Base-by-base conservation (phyloP, 352 stramenopile species). In the Phytophthora constricta region DNA sequence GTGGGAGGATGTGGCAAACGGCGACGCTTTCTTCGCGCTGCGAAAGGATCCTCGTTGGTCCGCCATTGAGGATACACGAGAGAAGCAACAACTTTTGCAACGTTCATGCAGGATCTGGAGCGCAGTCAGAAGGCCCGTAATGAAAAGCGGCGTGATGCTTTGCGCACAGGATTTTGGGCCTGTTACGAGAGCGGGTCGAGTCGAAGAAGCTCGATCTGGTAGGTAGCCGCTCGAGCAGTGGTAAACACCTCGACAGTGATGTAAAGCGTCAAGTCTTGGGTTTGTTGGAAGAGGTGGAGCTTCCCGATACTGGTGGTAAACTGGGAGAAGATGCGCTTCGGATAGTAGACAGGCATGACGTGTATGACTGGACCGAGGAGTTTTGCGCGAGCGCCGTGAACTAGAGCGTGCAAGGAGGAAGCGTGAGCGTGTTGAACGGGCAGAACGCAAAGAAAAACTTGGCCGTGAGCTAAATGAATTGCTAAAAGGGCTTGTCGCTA, bases 11-110 rank as follows among this genome's bases (percentile, higher is more conserved):
- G 70, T 92, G 48, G 59, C 47, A 0, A 59, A 84, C 22, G 76
- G 77, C 20, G 65, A 65, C 9, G 68, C 70, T 20, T 90, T 90
- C 45, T 90, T 84, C 42, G 79, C 80, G 1, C 49, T 95, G 13
- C 74, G 82, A 1, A 86, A 91, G 46, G 87, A 95, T 23, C 17
- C 81, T 14, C 82, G 85, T 0, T 95, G 82, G 82, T 59, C 60
- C 10, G 84, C 83, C 2, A 73, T 93, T 41, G 82, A 87, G 3
- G 85, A 90, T 19, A 43, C 62, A 14, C 82, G 86, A 33, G 85
- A 93, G 57, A 80, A 79, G n/a, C 77, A 85, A n/a, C 82, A 87
- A 46, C 59, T 95, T 93, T 92, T 62, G 58, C 72, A 19, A 78
- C 74, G 1, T 95, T 90, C 59, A 73, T 92, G 39, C 74, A 87